Evolutionary conservation across 192 early-diverging fungal species (phyloP).

Genomic region (Linderina pennispora): DNA sequence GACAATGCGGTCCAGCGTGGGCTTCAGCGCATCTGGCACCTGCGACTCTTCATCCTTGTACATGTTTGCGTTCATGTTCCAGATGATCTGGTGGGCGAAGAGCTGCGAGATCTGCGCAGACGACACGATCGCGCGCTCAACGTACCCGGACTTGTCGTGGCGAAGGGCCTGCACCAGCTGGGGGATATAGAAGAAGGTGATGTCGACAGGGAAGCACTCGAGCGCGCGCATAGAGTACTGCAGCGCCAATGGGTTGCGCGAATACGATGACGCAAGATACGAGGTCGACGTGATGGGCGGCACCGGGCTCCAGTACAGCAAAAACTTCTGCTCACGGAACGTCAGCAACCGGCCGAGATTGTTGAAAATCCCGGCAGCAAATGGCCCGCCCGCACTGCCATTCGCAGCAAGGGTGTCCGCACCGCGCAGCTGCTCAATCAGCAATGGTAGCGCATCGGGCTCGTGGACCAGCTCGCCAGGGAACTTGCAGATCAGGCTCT

Average conservation of each 20-base stretch:
- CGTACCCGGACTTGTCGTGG: conserved; percentile 81
- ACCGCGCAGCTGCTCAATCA: conserved; percentile 55
- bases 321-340: conserved; percentile 52
- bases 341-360: conserved; percentile 11
- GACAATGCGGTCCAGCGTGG: conserved; percentile 83
- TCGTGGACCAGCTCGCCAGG: conserved; percentile 60
- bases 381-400: not conserved
- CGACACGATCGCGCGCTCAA: conserved; percentile 93
- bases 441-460: conserved; percentile 65
- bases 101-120: conserved; percentile 89
- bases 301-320: conserved; percentile 87
- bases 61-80: conserved; percentile 99
- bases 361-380: conserved; percentile 26
- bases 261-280: conserved; percentile 66
- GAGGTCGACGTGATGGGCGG: conserved; percentile 84
- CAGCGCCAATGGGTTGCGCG: conserved; percentile 80
- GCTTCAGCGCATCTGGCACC: conserved; percentile 80
- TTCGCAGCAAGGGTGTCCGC: not conserved
- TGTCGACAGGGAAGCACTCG: conserved; percentile 85
- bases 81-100: conserved; percentile 99
- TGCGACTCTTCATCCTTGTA: conserved; percentile 60
- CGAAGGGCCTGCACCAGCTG: conserved; percentile 97
- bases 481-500: conserved; percentile 55
- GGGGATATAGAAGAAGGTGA: conserved; percentile 98
- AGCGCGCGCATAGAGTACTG: conserved; percentile 93